These are phyloP conservation scores for Cladorrhinum sp. DNA, from an alignment of 2,329 filamentous ascomycete species.

Conservation along the genomic window DNA sequence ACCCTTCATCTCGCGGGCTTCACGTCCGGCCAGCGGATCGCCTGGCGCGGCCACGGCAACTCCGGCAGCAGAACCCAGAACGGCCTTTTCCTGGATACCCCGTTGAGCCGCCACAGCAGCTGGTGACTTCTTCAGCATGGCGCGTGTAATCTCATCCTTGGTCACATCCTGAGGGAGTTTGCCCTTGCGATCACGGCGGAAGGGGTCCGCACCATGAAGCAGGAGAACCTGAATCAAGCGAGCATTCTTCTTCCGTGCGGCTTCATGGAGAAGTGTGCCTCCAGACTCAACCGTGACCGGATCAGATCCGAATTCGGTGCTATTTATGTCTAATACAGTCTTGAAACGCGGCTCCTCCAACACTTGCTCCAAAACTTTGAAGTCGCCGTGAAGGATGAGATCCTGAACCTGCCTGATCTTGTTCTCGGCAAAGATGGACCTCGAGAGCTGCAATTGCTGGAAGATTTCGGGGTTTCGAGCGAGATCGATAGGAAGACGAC, in stretches of 20 bases:
- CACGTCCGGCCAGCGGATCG: constrained; percentile 69
- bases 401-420: constrained; percentile 83
- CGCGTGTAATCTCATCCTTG: constrained; percentile 84
- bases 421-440: constrained; percentile 83
- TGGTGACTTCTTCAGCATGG: constrained; percentile 89
- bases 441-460: constrained; percentile 85
- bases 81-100: constrained; percentile 95
- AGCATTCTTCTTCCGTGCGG: constrained; percentile 80
- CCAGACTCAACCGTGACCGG: constrained; percentile 72
- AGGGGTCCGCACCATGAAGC: constrained; percentile 92
- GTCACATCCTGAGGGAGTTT: constrained; percentile 96
- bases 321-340: constrained; percentile 88
- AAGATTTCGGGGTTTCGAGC: constrained; percentile 93
- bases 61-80: constrained; percentile 70
- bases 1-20: constrained; percentile 94
- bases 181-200: constrained; percentile 89
- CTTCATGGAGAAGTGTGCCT: constrained; percentile 92
- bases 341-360: constrained; percentile 83
- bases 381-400: constrained; percentile 68
- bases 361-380: constrained; percentile 73
- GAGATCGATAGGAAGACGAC: constrained; percentile 81
- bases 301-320: constrained; percentile 82
- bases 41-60: constrained; percentile 51
- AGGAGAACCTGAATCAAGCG: constrained; percentile 86
- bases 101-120: constrained; percentile 91